Evolutionary conservation across 768 basidiomycete genomes (phyloP).

Genomic region (Leccinellum albellum): DNA sequence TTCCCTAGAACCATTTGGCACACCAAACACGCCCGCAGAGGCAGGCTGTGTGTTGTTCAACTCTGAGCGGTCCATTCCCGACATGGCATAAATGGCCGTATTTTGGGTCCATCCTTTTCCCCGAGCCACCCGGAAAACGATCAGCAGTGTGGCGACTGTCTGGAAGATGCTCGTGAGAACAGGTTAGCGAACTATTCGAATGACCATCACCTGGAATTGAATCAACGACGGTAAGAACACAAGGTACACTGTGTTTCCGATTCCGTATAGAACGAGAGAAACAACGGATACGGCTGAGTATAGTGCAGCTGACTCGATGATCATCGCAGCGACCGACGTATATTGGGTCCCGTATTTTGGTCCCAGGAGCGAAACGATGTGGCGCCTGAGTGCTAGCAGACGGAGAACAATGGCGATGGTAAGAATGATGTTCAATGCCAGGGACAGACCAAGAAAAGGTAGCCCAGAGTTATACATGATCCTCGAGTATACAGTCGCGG

Average conservation of each 20-base stretch:
- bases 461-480: no score
- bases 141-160: background rate
- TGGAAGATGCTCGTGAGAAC: background rate
- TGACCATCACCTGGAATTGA: no score
- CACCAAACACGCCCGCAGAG: no score
- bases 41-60: no score
- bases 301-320: background rate
- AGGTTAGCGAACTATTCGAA: background rate
- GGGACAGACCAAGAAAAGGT: no score
- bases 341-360: background rate
- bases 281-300: background rate
- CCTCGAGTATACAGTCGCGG: no score
- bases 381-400: no score
- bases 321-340: background rate
- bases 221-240: background rate
- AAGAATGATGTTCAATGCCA: slow-evolving; percentile 32
- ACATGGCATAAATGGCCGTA: background rate
- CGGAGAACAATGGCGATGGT: slow-evolving; percentile 17
- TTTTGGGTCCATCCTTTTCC: background rate
- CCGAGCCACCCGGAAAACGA: background rate
- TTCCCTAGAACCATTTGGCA: no score
- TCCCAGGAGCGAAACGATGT: background rate
- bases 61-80: no score
- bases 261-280: background rate
- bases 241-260: background rate